Evolutionary conservation across 495 filamentous ascomycete species (phyloP).

Genomic region (Penicillium longicatenatum): DNA sequence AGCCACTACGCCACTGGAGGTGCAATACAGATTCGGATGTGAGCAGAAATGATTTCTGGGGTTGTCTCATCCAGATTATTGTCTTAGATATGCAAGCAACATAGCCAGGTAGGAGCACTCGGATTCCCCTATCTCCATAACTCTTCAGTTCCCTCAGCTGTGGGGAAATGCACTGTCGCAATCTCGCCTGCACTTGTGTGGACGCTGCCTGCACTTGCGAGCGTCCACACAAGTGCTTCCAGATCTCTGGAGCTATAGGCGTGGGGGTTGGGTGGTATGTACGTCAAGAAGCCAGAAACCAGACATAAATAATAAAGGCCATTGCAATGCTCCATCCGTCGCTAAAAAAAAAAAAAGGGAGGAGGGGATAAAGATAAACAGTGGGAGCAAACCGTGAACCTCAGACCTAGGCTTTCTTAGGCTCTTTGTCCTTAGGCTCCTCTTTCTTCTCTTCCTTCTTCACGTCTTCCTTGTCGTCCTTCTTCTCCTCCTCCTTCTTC

Average conservation of each 20-base stretch:
- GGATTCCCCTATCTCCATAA: conserved; percentile 23
- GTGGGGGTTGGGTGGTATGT: conserved; percentile 22
- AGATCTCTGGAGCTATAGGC: conserved; percentile 4
- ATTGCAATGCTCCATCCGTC: conserved; percentile 38
- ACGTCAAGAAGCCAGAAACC: conserved; percentile 23
- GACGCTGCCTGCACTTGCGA: conserved; percentile 4
- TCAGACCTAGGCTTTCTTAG: conserved; percentile 22
- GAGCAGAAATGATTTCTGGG: background rate
- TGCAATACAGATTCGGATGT: background rate
- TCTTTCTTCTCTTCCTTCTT: conserved; percentile 17
- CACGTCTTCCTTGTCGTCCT: conserved; percentile 3
- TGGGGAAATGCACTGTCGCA: conserved; percentile 14
- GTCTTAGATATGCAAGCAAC: conserved; percentile 1
- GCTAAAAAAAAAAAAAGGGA: conserved; percentile 29
- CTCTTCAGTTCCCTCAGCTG: conserved; percentile 14
- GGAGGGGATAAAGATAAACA: conserved; percentile 17
- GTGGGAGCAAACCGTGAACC: conserved; percentile 11
- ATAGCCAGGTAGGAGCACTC: conserved; percentile 18
- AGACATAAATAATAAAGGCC: conserved; percentile 15
- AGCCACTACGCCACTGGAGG: background rate
- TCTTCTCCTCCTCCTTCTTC: conserved; percentile 6
- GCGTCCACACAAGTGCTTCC: conserved; percentile 4
- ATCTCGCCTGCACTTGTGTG: conserved; percentile 9
- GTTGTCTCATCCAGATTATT: background rate
- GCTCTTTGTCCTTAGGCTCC: conserved; percentile 17